Evolutionary conservation across 257 asterid species (phyloP).

Genomic region (Solanum tarijense): DNA sequence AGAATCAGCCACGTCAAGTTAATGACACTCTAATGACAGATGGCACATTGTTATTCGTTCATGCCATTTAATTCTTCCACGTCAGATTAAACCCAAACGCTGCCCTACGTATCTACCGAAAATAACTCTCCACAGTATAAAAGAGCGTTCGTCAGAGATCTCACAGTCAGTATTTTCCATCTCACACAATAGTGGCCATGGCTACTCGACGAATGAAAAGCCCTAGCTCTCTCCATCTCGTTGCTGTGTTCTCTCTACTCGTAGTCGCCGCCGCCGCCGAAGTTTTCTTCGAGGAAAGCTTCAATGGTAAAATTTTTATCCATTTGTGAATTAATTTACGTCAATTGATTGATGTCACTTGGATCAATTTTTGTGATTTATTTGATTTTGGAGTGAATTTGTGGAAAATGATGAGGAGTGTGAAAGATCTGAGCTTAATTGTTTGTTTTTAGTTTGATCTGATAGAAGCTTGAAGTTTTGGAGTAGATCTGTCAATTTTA

Average conservation of each 20-base stretch:
- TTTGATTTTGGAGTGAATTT: neutral
- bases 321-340: neutral
- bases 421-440: neutral
- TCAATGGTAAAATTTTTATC: conserved; percentile 38
- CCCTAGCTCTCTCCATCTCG: conserved; percentile 39
- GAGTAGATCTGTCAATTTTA: conserved; percentile 2
- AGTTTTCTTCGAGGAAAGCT: conserved; percentile 86
- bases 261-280: conserved; percentile 47
- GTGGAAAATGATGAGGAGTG: neutral
- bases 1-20: conserved; percentile 31
- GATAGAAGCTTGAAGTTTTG: neutral
- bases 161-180: neutral
- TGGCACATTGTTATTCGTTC: conserved; percentile 5
- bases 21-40: conserved; percentile 26
- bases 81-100: conserved; percentile 10
- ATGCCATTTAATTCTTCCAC: conserved; percentile 1
- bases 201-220: conserved; percentile 35
- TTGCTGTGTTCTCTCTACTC: conserved; percentile 38
- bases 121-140: neutral
- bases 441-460: neutral
- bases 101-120: conserved; percentile 9
- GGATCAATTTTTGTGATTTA: neutral
- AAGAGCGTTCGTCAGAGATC: neutral
- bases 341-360: neutral
- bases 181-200: conserved; percentile 31